Evolutionary conservation across 345 rosid genomes (phyloP).

Genomic region (Hibiscus mutabilis): DNA sequence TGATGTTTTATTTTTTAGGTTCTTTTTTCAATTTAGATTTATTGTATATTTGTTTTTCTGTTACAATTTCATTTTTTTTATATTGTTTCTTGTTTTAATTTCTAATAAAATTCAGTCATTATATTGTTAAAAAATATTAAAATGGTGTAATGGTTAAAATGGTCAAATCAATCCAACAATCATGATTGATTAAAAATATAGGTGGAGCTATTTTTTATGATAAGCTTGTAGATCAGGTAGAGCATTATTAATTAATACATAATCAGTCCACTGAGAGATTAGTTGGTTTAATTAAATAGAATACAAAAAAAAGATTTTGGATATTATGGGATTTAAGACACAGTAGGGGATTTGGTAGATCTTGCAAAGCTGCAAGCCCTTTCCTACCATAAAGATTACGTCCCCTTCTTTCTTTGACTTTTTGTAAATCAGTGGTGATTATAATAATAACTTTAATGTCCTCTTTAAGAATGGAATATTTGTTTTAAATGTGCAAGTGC

Average conservation of each 20-base stretch:
- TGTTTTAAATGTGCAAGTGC: conserved; percentile 37
- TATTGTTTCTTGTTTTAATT: too few species aligned
- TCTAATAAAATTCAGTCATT: too few species aligned
- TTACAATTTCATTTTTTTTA: too few species aligned
- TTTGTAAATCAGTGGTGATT: conserved; percentile 12
- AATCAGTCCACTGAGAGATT: conserved; percentile 41
- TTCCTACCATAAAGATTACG: conserved; percentile 34
- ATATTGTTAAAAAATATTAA: too few species aligned
- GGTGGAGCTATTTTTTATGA: background rate
- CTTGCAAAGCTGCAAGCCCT: conserved; percentile 26
- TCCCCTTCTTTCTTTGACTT: conserved; percentile 69
- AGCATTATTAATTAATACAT: conserved; percentile 17
- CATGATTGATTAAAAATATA: background rate
- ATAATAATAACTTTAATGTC: conserved; percentile 26
- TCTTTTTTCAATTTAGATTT: too few species aligned
- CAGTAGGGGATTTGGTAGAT: conserved; percentile 25
- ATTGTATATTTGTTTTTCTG: too few species aligned
- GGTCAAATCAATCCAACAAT: background rate
- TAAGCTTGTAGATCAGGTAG: conserved; percentile 6
- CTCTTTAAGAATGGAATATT: conserved; percentile 42
- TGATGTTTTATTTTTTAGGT: too few species aligned
- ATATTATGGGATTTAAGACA: conserved; percentile 21
- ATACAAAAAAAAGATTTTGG: conserved; percentile 18
- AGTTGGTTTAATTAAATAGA: conserved; percentile 7
- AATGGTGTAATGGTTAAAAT: background rate